Conservation (phyloP, 2,329 filamentous ascomycete genomes). For the Plenodomus lindquistii region DNA sequence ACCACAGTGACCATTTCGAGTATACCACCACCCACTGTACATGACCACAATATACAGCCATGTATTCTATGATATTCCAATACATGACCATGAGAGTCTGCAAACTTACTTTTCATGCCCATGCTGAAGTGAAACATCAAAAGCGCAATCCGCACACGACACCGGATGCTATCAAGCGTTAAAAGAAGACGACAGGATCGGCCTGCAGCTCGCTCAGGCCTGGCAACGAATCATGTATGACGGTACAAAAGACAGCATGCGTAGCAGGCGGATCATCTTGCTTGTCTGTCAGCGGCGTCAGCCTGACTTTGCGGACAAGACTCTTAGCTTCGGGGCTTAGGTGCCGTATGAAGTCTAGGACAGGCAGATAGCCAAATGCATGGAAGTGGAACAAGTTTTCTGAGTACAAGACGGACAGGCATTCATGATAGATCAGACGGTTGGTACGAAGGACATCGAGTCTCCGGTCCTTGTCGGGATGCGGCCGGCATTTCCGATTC, state of each 20-base stretch:
- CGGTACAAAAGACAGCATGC: constrained; percentile 45
- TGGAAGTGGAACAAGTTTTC: constrained; percentile 47
- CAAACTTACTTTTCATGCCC: no score
- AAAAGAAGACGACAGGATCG: constrained; percentile 44
- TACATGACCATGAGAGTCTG: no score
- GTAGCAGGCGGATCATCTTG: constrained; percentile 39
- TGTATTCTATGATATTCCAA: no score
- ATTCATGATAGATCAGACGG: constrained; percentile 45
- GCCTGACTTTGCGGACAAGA: constrained; percentile 42
- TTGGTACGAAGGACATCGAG: constrained; percentile 44
- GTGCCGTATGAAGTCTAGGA: constrained; percentile 45
- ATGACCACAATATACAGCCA: no score
- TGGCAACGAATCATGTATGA: constrained; percentile 44
- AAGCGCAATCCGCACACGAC: no score
- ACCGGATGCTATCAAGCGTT: no score
- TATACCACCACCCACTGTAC: no score
- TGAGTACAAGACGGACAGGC: constrained; percentile 44
- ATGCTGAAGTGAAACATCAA: no score
- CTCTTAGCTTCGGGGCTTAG: constrained; percentile 44
- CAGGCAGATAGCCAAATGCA: constrained; percentile 45
- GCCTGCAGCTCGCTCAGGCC: constrained; percentile 43
- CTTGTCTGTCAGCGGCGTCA: constrained; percentile 43
- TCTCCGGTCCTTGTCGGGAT: constrained; percentile 36
- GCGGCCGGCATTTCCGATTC: constrained; percentile 40
- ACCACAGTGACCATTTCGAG: no score